phyloP scores from a whole-genome alignment of 768 basidiomycete genomes.

The Rhizopogon sp. region DNA sequence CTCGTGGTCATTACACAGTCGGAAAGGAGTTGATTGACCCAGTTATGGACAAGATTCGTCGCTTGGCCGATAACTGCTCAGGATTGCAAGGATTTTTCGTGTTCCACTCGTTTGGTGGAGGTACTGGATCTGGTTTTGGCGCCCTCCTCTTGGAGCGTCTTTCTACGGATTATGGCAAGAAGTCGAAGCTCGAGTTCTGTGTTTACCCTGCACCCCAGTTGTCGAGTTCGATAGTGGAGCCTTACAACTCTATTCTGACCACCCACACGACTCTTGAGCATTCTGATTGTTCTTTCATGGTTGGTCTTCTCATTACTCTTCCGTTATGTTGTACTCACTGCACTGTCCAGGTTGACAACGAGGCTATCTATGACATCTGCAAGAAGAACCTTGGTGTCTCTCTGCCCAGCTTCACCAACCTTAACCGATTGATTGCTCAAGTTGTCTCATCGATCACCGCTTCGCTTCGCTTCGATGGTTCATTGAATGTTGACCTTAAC shows the following conservation, averaged over 20 bases:
- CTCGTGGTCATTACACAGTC: conserved; percentile 98
- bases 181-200: conserved; percentile 97
- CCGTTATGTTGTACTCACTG: conserved; percentile 6
- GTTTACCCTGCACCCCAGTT: conserved; percentile 95
- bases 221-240: conserved; percentile 96
- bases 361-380: conserved; percentile 99
- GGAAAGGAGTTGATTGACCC: conserved; percentile 98
- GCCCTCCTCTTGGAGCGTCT: conserved; percentile 95
- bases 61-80: conserved; percentile 94
- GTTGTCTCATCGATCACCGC: conserved; percentile 98
- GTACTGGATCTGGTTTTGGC: conserved; percentile 98
- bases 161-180: conserved; percentile 98
- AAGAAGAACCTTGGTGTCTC: conserved; percentile 86
- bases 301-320: conserved; percentile 18
- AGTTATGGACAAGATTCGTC: conserved; percentile 95
- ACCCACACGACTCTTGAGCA: conserved; percentile 99
- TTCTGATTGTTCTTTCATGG: conserved; percentile 99
- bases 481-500: conserved; percentile 93
- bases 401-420: conserved; percentile 86
- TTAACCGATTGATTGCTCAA: conserved; percentile 96
- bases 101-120: conserved; percentile 99
- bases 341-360: conserved; percentile 80
- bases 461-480: conserved; percentile 95
- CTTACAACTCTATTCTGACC: conserved; percentile 96
- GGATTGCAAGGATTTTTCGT: conserved; percentile 99